These are phyloP conservation scores for Ceratobasidium sp. DNA, from an alignment of 1,284 basidiomycete species.

Conservation along the genomic window DNA sequence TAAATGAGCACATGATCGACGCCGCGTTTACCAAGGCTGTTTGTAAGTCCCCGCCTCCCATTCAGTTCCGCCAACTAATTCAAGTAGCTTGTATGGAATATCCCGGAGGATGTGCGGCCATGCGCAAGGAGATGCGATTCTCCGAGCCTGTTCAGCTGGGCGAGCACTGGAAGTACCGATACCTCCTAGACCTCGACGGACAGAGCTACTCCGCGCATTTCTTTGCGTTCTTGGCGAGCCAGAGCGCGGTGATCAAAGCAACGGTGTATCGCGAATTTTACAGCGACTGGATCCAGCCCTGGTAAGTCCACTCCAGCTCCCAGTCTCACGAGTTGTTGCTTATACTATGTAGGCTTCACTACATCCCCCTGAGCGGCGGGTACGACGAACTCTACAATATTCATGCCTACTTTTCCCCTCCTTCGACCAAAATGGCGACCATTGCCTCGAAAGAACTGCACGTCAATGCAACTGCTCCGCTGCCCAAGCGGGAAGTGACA, in stretches of 20 bases:
- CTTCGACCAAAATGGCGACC: slow-evolving; percentile 64
- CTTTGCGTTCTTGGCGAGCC: slow-evolving; percentile 83
- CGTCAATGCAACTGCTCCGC: slow-evolving; percentile 44
- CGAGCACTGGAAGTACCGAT: slow-evolving; percentile 91
- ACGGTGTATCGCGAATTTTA: slow-evolving; percentile 91
- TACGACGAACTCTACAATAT: slow-evolving; percentile 94
- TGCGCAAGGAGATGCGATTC: slow-evolving; percentile 74
- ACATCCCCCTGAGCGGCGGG: slow-evolving; percentile 83
- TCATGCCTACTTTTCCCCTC: slow-evolving; percentile 87
- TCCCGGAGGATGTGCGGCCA: slow-evolving; percentile 72
- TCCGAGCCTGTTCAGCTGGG: slow-evolving; percentile 80
- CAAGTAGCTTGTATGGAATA: slow-evolving; percentile 12
- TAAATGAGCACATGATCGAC: slow-evolving; percentile 88
- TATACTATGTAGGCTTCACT: slow-evolving; percentile 77
- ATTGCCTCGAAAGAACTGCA: slow-evolving; percentile 51
- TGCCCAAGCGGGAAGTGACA: slow-evolving; percentile 50
- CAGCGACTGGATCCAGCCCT: slow-evolving; percentile 82
- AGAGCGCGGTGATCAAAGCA: slow-evolving; percentile 87
- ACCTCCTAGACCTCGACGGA: slow-evolving; percentile 89
- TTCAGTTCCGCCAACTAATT: background rate
- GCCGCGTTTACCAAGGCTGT: slow-evolving; percentile 84
- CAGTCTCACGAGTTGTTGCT: slow-evolving; percentile 44
- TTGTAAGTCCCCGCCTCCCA: slow-evolving; percentile 69
- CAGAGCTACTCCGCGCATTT: slow-evolving; percentile 94
- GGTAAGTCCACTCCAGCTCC: slow-evolving; percentile 56